These are phyloP conservation scores for Phoma herbarum DNA, from an alignment of 2,329 filamentous ascomycete genomes.

Conservation along the genomic window DNA sequence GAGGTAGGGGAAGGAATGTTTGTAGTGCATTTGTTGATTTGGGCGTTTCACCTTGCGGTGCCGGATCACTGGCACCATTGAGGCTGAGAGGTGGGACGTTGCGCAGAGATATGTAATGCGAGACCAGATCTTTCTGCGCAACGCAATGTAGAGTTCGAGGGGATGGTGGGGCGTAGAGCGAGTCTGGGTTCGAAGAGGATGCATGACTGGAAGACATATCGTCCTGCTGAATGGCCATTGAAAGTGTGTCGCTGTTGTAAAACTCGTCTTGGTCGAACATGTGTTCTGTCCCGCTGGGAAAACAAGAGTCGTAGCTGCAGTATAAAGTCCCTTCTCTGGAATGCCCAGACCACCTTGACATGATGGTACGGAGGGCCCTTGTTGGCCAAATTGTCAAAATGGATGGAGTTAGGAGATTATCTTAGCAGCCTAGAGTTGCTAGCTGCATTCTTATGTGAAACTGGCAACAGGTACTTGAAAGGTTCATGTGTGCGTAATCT, in stretches of 20 bases:
- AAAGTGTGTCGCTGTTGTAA: neutral
- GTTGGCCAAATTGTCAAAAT: neutral
- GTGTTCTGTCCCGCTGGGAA: neutral
- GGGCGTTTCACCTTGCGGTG: neutral
- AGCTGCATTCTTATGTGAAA: neutral
- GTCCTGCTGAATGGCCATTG: neutral
- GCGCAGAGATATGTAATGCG: neutral
- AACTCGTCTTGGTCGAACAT: neutral
- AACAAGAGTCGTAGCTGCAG: neutral
- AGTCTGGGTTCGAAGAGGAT: neutral
- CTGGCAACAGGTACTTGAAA: no score
- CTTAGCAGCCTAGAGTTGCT: neutral
- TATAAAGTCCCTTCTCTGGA: neutral
- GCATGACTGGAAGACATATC: neutral
- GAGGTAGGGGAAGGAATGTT: neutral
- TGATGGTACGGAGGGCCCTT: neutral
- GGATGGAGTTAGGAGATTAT: neutral
- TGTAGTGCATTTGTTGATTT: neutral
- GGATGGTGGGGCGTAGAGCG: neutral
- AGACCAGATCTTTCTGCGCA: neutral
- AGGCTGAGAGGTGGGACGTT: neutral
- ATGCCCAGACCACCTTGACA: neutral
- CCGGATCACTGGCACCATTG: neutral
- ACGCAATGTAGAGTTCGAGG: neutral
- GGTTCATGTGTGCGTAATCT: neutral